Base-by-base conservation (phyloP, 768 basidiomycete species). In the Leccinum variicolor region DNA sequence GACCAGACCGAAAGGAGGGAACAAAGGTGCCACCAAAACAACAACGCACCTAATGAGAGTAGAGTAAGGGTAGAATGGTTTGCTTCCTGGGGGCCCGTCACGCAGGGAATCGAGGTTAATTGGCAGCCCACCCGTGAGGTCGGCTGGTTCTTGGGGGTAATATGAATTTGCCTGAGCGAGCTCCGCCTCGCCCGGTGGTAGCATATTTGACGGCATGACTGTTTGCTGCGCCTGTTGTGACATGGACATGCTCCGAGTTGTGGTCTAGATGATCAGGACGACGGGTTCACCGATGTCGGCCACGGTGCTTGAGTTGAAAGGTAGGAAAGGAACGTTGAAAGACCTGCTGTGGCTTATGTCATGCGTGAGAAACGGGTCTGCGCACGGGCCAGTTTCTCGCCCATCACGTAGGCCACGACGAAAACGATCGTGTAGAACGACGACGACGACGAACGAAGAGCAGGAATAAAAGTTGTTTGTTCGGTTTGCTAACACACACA, bases 51-150 rank as follows among this genome's bases (percentile, higher is more conserved):
- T 85, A 67, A 94, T 94, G 54, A 94, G 83, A 33, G 91, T 94
- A 3, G 91, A 93, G 69, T 94, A 94, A 3, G 91, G 92, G 67
- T 94, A 94, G 67, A 93, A 92, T 6, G 91, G 91, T 71, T 94
- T 94, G 70, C 85, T 90, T 49, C 92, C 91, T 7, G 92, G 90
- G 3, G 91, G 92, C 0, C 92, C 90, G 68, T 94, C 91, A 53
- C 91, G 81, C 55, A 93, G 78, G 3, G 91, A 92, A 72, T 92
- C 90, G 25, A 93, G 86, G 67, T 90, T 93, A 67, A 93, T 90
- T 52, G 90, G 90, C 31, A 92, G 79, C 23, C 90, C 90, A 23
- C 90, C 90, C 8, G 89, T 89, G 60, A 92, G 80, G 77, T 92
- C 90, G 67, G 80, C 86, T 60, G 86, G 85, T 61, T 82, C 82